Percentiles rank a stretch among this genome's conserved stretches.
These are phyloP conservation scores for Diaporthe ilicicola DNA, from an alignment of 2,329 filamentous ascomycete species.

Conservation along the genomic window DNA sequence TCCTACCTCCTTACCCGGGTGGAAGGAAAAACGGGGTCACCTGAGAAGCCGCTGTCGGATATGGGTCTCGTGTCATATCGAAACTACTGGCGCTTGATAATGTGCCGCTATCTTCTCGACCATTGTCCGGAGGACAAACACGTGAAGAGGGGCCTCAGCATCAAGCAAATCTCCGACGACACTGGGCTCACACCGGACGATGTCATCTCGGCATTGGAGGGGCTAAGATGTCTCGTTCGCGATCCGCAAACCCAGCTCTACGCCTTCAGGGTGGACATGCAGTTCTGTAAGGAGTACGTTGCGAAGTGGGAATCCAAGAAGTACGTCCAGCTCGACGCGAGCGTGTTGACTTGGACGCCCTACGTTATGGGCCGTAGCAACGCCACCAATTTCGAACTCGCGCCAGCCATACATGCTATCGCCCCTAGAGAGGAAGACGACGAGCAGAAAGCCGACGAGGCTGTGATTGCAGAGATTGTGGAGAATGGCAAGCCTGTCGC, in stretches of 20 bases:
- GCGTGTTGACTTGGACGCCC: slow-evolving; percentile 90
- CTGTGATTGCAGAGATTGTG: slow-evolving; percentile 41
- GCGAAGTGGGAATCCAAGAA: slow-evolving; percentile 88
- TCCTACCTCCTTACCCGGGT: slow-evolving; percentile 95
- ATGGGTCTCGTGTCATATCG: slow-evolving; percentile 98
- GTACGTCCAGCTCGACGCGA: slow-evolving; percentile 84
- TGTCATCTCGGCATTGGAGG: slow-evolving; percentile 92
- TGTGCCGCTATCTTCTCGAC: slow-evolving; percentile 84
- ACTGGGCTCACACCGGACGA: slow-evolving; percentile 97
- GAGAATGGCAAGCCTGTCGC: slow-evolving; percentile 44
- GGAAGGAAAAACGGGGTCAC: slow-evolving; percentile 92
- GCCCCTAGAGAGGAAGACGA: slow-evolving; percentile 84
- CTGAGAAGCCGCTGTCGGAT: slow-evolving; percentile 96
- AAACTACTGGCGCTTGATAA: slow-evolving; percentile 92
- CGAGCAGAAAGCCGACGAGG: slow-evolving; percentile 47
- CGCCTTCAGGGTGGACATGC: slow-evolving; percentile 85
- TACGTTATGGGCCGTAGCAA: slow-evolving; percentile 94
- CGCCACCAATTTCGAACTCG: slow-evolving; percentile 83
- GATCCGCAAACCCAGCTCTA: slow-evolving; percentile 91
- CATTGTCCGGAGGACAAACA: slow-evolving; percentile 50
- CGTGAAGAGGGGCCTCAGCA: slow-evolving; percentile 62
- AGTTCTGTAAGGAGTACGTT: slow-evolving; percentile 88
- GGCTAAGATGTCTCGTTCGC: slow-evolving; percentile 85
- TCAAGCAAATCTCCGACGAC: slow-evolving; percentile 79
- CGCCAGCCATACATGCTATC: slow-evolving; percentile 82